phyloP scores from a whole-genome alignment of 164 flowering plant species.

The Euptelea pleiosperma region DNA sequence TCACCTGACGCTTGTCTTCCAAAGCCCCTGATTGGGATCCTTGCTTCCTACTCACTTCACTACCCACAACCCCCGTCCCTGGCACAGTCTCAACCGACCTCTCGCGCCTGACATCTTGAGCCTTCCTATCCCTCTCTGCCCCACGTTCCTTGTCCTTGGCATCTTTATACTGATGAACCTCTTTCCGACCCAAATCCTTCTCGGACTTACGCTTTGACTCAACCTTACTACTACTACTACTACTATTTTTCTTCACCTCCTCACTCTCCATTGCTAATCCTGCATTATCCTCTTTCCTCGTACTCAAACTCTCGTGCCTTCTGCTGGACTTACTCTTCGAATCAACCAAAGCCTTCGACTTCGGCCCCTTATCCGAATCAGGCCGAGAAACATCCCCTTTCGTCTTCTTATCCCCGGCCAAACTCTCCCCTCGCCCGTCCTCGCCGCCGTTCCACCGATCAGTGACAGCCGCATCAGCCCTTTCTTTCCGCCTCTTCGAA shows the following conservation, averaged over 20 bases:
- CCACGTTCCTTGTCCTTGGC: slow-evolving; percentile 7
- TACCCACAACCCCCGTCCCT: slow-evolving; percentile 10
- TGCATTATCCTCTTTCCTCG: slow-evolving; percentile 32
- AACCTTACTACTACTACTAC: slow-evolving; percentile 21
- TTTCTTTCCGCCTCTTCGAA: slow-evolving; percentile 30
- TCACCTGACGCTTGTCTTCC: slow-evolving; percentile 28
- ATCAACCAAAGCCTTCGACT: slow-evolving; percentile 33
- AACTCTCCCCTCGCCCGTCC: slow-evolving; percentile 19
- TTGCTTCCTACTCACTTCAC: slow-evolving; percentile 36
- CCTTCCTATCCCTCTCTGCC: slow-evolving; percentile 41
- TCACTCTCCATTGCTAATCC: slow-evolving; percentile 24
- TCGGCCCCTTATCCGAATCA: slow-evolving; percentile 27
- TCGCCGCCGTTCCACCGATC: slow-evolving; percentile 39
- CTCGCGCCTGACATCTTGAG: slow-evolving; percentile 15
- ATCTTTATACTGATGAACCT: slow-evolving; percentile 34
- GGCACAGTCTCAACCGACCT: slow-evolving; percentile 4
- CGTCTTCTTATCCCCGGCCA: slow-evolving; percentile 15
- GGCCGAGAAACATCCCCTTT: slow-evolving; percentile 22
- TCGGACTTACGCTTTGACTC: slow-evolving; percentile 47
- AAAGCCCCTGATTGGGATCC: slow-evolving; percentile 18
- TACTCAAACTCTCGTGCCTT: slow-evolving; percentile 34
- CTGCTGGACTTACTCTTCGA: slow-evolving; percentile 44
- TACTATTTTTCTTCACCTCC: slow-evolving; percentile 32
- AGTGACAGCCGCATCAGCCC: slow-evolving; percentile 15
- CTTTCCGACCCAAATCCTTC: slow-evolving; percentile 43